Evolutionary conservation across 2,329 filamentous ascomycete genomes (phyloP), one percentile per base, ranked within the genome.

Genomic region (Hypomyces perniciosus): DNA sequence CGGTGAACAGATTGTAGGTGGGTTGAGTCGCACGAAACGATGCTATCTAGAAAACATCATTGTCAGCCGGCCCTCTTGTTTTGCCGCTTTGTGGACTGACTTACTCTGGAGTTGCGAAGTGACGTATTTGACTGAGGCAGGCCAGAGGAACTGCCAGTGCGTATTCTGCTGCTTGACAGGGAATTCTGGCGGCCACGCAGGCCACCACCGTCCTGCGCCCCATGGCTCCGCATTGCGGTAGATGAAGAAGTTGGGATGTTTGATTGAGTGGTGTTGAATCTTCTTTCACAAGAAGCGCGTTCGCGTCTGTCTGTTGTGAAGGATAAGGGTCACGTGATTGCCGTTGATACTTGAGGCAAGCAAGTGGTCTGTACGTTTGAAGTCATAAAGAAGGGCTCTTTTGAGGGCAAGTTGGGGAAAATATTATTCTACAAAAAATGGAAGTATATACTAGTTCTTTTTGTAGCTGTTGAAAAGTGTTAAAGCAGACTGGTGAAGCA

Each of bases 1-100:
- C 81, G 2, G 78, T 76, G 8, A 86, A 64, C 35, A 84, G 73
- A 57, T 85, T 80, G 58, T 81, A 83, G 5, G 75, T 73, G 0
- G 80, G 79, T 54, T 80, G 81, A 2, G 72, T 74, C 10, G 76
- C 68, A 48, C 77, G 74, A 48, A 77, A 75, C 2, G 73, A 69
- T 6, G 74, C 68, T 53, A 76, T 62, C 72, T 75, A 44, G 20
- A 35, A 27, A 27, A 27, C 28, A 44, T 8, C 4, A 41, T 46
- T 40, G 37, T 53, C 45, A 38, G 45, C 41, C 7, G 13, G 6
- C 12, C n/a, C 26, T 27, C 8, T 4, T 31, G 33, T 4, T 6
- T 37, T 30, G 27, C 8, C 28, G 20, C 20, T 46, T 57, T 60
- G 59, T 61, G 60, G 56, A 65, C 67, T 56, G 56, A 66, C 68